Base-by-base conservation (phyloP, 352 stramenopile genomes). In the Peronospora destructor region DNA sequence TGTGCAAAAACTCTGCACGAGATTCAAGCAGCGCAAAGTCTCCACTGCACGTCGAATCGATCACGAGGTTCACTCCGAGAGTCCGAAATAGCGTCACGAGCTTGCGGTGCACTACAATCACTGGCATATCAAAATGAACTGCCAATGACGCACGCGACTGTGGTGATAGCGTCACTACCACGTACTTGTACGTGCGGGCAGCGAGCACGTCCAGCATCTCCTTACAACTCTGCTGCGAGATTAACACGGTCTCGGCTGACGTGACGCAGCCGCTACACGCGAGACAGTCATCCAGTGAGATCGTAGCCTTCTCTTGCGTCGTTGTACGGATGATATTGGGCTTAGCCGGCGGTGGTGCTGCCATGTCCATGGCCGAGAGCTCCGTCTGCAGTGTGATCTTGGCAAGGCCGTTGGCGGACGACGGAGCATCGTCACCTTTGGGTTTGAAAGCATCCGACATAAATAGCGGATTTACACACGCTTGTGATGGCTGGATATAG, bases 221-320 rank as follows among this genome's bases (percentile, higher is more conserved):
- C 49, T 89, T 71, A 35, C 68, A 93, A 66, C 96, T 97, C 62
- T 97, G 91, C 59, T 98, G 86, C 41, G 95, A 95, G 66, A 98
- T 92, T 10, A 98, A 71, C n/a, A 98, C 93, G n/a, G 94, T 95
- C 76, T 98, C 95, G 2, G 95, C 93, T n/a, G 94, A 98, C 45
- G 95, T 98, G 41, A 98, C 92, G 61, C 95, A 98, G 45, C 95
- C 95, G 19, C 84, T 97, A 73, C 95, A 98, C 1, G 95, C 95
- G 33, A 98, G 86, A 56, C 95, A 98, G 72, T 98, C 95, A 32
- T 95, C 90, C 17, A 98, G 80, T 40, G 92, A 97, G 37, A 98
- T 94, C 7, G 85, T 95, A 6, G 91, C 91, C 42, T 94, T 93
- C 59, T 95, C 75, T 47, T 85, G 61, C 30, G 60, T 67, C 7